Percentiles rank a stretch among this genome's conserved stretches.
Conservation (phyloP, 192 early-diverging fungal genomes). For the Backusella mclennaniae region DNA sequence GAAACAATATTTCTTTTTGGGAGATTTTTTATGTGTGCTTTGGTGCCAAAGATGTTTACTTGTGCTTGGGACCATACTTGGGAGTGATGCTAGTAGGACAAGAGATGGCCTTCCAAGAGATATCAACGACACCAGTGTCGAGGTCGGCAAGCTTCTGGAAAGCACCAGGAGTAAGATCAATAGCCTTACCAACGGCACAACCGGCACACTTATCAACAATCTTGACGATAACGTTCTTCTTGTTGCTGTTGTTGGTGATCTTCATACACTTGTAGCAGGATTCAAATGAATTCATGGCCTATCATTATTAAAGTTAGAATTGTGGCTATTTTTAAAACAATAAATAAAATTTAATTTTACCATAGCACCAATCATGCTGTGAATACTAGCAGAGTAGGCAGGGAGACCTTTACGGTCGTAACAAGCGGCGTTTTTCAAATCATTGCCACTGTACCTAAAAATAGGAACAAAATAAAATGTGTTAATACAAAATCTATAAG, state of each 20-base stretch:
- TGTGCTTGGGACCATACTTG: neutral
- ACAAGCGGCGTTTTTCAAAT: constrained; percentile 42
- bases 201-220: constrained; percentile 38
- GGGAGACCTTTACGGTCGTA: constrained; percentile 37
- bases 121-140: constrained; percentile 31
- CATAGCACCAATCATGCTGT: constrained; percentile 41
- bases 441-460: constrained; percentile 33
- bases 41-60: neutral
- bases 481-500: neutral
- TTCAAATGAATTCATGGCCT: constrained; percentile 30
- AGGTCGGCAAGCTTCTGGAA: constrained; percentile 29
- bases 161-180: constrained; percentile 36
- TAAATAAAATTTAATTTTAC: constrained; percentile 15
- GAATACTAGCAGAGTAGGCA: constrained; percentile 30
- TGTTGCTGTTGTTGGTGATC: constrained; percentile 27
- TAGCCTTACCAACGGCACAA: constrained; percentile 25
- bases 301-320: neutral
- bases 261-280: constrained; percentile 40
- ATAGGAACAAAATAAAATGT: neutral
- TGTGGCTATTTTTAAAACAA: neutral
- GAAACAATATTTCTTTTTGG: neutral
- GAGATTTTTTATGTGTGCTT: neutral
- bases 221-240: constrained; percentile 22
- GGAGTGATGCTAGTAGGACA: constrained; percentile 7
- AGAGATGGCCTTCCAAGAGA: constrained; percentile 24